A percentile compares a stretch with the other conserved stretches of the same genome.
phyloP scores from a whole-genome alignment of 345 rosid species.

The Arabidopsis suecica region DNA sequence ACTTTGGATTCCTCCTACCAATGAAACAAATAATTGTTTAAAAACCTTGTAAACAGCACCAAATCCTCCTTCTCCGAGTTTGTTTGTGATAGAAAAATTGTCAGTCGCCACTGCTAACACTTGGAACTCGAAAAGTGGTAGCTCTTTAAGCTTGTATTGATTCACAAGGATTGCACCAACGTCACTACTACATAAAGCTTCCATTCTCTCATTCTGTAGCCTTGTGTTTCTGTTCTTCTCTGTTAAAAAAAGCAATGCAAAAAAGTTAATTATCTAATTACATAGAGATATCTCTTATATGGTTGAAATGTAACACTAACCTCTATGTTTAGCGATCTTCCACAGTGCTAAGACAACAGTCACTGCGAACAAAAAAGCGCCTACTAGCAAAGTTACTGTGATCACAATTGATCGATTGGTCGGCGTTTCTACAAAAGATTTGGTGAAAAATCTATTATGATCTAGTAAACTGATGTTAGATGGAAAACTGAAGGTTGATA shows the following conservation, averaged over 20 bases:
- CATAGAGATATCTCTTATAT: neutral
- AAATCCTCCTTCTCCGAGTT: conserved; percentile 60
- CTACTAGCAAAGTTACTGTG: neutral
- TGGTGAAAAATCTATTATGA: neutral
- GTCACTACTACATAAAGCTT: conserved; percentile 30
- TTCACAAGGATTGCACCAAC: conserved; percentile 31
- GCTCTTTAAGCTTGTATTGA: conserved; percentile 46
- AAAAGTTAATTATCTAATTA: neutral
- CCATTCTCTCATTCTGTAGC: conserved; percentile 34
- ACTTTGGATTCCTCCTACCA: conserved; percentile 1
- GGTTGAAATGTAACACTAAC: neutral
- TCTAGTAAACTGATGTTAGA: neutral
- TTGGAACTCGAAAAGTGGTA: conserved; percentile 44
- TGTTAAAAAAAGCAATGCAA: conserved; percentile 17
- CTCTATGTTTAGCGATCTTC: conserved; percentile 15
- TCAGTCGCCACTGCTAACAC: conserved; percentile 49
- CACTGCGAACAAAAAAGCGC: conserved; percentile 2
- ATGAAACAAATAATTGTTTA: neutral
- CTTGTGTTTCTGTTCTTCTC: conserved; percentile 25
- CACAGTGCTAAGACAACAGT: conserved; percentile 24
- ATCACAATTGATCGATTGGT: conserved; percentile 22
- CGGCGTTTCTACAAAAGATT: conserved; percentile 12
- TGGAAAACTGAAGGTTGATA: neutral
- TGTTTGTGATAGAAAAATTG: conserved; percentile 40
- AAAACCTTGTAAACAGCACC: conserved; percentile 46